A percentile compares a stretch with the other conserved stretches of the same genome.
These are phyloP conservation scores for Pythium diclinum DNA, from an alignment of 352 stramenopile species.

Conservation along the genomic window DNA sequence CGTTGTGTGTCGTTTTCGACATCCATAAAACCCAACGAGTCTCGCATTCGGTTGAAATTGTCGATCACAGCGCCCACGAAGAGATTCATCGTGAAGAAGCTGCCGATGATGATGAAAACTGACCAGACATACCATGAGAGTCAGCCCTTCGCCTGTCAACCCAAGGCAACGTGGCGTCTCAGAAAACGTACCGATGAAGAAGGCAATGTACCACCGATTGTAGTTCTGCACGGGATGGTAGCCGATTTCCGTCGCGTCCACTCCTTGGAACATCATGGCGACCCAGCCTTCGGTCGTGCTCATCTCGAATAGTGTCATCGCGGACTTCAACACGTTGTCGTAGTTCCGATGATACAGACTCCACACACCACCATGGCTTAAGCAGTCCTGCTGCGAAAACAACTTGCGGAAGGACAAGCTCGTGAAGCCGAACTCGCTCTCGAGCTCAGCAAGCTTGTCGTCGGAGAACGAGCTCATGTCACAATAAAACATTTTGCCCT, in stretches of 20 bases:
- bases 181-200: slow-evolving; percentile 59
- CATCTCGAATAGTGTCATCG: slow-evolving; percentile 80
- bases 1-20: slow-evolving; percentile 64
- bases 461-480: slow-evolving; percentile 38
- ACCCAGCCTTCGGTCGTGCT: slow-evolving; percentile 85
- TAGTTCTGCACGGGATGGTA: slow-evolving; percentile 73
- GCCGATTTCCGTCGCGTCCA: slow-evolving; percentile 65
- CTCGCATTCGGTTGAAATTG: slow-evolving; percentile 75
- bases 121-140: not conserved
- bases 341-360: slow-evolving; percentile 45
- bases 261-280: slow-evolving; percentile 71
- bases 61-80: slow-evolving; percentile 89
- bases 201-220: slow-evolving; percentile 56
- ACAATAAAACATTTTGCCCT: slow-evolving; percentile 79
- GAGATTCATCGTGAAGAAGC: slow-evolving; percentile 87
- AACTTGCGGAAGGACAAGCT: slow-evolving; percentile 41
- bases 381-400: slow-evolving; percentile 37
- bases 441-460: slow-evolving; percentile 22
- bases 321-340: slow-evolving; percentile 58
- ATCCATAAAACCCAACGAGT: slow-evolving; percentile 36
- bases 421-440: slow-evolving; percentile 38
- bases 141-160: too few relatives aligned
- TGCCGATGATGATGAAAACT: slow-evolving; percentile 83
- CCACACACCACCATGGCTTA: slow-evolving; percentile 30
- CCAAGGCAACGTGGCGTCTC: too few relatives aligned